Base-by-base conservation (phyloP, 1,284 basidiomycete genomes). In the Moniliophthora roreri region DNA sequence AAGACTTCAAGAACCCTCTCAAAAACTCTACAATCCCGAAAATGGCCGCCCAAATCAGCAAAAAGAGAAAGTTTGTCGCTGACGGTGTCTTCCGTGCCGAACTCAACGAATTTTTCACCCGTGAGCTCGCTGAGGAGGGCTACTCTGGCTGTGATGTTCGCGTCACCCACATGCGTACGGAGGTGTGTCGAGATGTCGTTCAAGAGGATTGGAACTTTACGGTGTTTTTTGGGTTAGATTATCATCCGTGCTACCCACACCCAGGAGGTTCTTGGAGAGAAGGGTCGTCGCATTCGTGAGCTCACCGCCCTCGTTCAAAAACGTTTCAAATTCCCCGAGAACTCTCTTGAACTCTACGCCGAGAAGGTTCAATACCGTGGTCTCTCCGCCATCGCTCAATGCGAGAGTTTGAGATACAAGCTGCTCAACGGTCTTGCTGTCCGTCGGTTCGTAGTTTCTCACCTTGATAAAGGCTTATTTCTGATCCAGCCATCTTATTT, bases 81-180 rank as follows among this genome's bases (percentile, higher is more conserved):
- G 95, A 98, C 72, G 94, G 94, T 87, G 95, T 97, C 57, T 97
- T 97, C 86, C 93, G 93, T 72, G 95, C 95, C 66, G 95, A 98
- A 78, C 85, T 98, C 71, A 95, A 94, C 72, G 95, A 98, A 76
- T 98, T 98, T 84, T 97, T 95, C 81, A 97, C 93, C 61, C 94
- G 96, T 65, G 96, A 99, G 78, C 92, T 99, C 69, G 92, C 96
- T 56, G 96, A 97, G 78, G 97, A 99, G 79, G 97, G 97, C 68
- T 99, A 99, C 85, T 98, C 97, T 75, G 97, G 97, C 58, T 99
- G 97, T 74, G 97, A 99, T 79, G 97, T 99, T 75, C 95, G 97
- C 70, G 95, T 98, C 60, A 99, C 97, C 65, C 97, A 99, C 75
- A 95, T 96, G 63, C 91, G 96, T 69, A 99, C 97, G 65, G 97